Conservation (phyloP, 1,284 basidiomycete genomes). For the Ustilago hordei region DNA sequence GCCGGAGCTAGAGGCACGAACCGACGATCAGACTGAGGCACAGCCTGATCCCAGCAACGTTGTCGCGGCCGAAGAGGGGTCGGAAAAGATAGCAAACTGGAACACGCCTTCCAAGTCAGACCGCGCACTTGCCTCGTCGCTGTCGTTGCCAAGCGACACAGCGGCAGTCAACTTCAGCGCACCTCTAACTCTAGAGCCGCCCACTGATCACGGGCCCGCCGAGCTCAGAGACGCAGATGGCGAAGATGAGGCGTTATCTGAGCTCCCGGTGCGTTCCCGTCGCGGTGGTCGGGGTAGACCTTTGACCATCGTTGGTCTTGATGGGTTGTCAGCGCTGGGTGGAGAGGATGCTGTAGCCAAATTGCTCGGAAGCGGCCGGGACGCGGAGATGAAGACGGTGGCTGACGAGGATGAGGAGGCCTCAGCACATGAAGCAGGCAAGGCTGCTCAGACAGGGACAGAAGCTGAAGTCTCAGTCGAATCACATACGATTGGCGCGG, state of each 20-base stretch:
- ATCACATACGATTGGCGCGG: background rate
- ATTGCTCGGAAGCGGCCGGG: conserved; percentile 27
- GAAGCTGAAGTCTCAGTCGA: conserved; percentile 8
- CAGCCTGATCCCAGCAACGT: background rate
- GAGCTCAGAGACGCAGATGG: conserved; percentile 7
- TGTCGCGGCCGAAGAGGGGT: background rate
- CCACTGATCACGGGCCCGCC: background rate
- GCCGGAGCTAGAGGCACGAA: conserved; percentile 4
- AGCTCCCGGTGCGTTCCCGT: conserved; percentile 35
- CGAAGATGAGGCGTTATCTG: conserved; percentile 21
- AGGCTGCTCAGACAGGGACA: background rate
- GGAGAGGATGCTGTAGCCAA: conserved; percentile 25
- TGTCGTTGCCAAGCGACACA: conserved; percentile 14
- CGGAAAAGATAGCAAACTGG: background rate
- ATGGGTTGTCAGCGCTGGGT: conserved; percentile 32
- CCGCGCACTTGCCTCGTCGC: conserved; percentile 2
- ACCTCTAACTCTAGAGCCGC: background rate
- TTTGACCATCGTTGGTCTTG: conserved; percentile 42
- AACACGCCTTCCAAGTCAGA: background rate
- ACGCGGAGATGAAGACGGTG: background rate
- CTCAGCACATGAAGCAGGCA: background rate
- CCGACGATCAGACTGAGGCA: background rate
- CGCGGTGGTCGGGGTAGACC: conserved; percentile 34
- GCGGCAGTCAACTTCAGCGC: background rate
- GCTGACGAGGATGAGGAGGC: background rate